Evolutionary conservation across 352 stramenopile genomes (phyloP).

Genomic region (Phytophthora sp.): DNA sequence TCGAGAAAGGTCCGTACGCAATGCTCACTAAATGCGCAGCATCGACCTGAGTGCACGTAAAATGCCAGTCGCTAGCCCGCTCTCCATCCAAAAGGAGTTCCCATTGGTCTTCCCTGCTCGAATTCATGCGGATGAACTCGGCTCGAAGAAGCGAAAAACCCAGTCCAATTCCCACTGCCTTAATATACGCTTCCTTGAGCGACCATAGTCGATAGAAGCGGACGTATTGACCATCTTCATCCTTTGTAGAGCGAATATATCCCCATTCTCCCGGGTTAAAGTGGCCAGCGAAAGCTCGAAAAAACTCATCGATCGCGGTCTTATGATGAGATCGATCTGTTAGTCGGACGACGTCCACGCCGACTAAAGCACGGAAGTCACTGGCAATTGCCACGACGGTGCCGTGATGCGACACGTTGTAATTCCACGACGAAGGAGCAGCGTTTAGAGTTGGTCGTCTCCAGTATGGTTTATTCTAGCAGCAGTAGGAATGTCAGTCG

Average conservation of each 20-base stretch:
- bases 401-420: conserved; percentile 83
- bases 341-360: conserved; percentile 74
- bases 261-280: conserved; percentile 70
- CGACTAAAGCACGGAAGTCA: conserved; percentile 48
- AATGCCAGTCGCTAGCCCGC: conserved; percentile 47
- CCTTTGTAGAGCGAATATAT: conserved; percentile 45
- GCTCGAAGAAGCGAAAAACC: conserved; percentile 61
- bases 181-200: conserved; percentile 82
- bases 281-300: conserved; percentile 60
- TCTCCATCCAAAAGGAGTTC: conserved; percentile 50
- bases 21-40: conserved; percentile 52
- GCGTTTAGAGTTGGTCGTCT: conserved; percentile 5
- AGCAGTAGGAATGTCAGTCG: not conserved
- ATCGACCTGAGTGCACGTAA: conserved; percentile 44
- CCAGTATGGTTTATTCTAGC: conserved; percentile 75
- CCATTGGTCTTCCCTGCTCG: conserved; percentile 33
- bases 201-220: conserved; percentile 78
- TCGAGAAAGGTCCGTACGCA: conserved; percentile 47
- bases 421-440: conserved; percentile 62
- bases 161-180: conserved; percentile 74
- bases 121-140: conserved; percentile 44
- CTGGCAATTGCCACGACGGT: conserved; percentile 69
- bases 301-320: conserved; percentile 48
- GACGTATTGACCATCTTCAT: conserved; percentile 39
- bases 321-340: conserved; percentile 51